Base-by-base conservation (phyloP, 1,139 yeast genomes). In the Kazachstania sp. region DNA sequence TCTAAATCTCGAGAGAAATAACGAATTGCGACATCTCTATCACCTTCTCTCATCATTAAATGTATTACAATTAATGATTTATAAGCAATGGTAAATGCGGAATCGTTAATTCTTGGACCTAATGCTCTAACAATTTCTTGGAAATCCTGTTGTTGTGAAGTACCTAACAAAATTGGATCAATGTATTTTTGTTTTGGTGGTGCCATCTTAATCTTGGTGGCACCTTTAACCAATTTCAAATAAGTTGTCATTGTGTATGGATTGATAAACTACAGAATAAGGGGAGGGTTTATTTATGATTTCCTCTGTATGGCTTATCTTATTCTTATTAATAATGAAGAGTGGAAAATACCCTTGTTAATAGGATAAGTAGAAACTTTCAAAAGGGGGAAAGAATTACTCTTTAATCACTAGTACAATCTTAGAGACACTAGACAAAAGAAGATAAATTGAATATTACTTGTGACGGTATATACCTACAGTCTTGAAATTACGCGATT, bases 171-270 rank as follows among this genome's bases (percentile, higher is more conserved):
- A 49, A 92, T 86, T 1, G 97, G 97, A 68, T 90, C 97, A 49
- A 92, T 81, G 63, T 92, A 94, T 64, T 92, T 92, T 41, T 95
- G 83, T 68, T 92, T 92, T n/a, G 98, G 98, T 20, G 97, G 96
- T 15, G 98, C 97, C 71, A 87, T 79, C 77, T 71, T 71, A 16
- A 70, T 74, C 67, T 82, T 82, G 18, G 88, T 82, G 49, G 87
- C 88, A 44, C 87, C 82, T 69, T 78, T 79, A 47, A 80, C 85
- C 52, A 79, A 66, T 63, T 79, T 79, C 50, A 49, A 39, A 43
- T 54, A 54, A 5, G 55, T 53, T 4, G 58, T 51, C 55, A 54
- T 55, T 9, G 68, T 87, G 95, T 49, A 88, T 81, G 9, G 12
- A 26, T n/a, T 36, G 16, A 37, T n/a, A 28, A 19, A 20, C 13